Evolutionary conservation across 169 alveolate genomes (phyloP), one percentile per base, ranked within the genome.

Genomic region (Fabrea salina): DNA sequence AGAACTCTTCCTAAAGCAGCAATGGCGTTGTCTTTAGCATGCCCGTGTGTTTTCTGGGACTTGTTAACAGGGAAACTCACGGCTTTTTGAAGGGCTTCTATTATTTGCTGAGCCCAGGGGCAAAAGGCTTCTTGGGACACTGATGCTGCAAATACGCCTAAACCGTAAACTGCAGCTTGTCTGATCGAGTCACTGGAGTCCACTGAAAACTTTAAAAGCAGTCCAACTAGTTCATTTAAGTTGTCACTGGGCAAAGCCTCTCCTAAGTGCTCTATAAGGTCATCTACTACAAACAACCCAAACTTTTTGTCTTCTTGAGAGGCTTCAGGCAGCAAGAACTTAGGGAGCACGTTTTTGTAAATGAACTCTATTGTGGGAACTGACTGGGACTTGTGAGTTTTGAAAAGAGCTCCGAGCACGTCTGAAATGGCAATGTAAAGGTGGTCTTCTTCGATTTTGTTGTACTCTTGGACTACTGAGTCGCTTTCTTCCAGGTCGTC

Each of bases 151-250:
- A 86, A 79, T 7, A 90, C 72, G 16, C 95, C 95, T 51, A 90
- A 78, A 32, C 96, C 96, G 80, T 89, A 92, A 25, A 77, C 71
- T 11, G 95, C 93, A n/a, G 95, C 95, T 80, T 92, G 91, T 83
- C 96, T 88, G 5, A 92, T 83, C 33, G 80, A 84, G 59, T 92
- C 72, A 43, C 75, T 76, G 11, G 67, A 39, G 39, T 80, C 68
- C 35, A 32, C 75, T 11, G 90, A 84, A 84, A 74, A 87, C 30
- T 72, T 57, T 4, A 83, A 68, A 64, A 92, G 64, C 16, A 82
- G 82, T 40, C 80, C 37, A 40, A 87, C 87, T 25, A 86, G 79
- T 59, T 79, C 84, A 27, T 51, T 49, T 83, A 87, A 89, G 47
- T 83, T 83, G 41, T 57, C 86, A 5, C 75, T 59, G 33, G 87